phyloP scores from a whole-genome alignment of 2,329 filamentous ascomycete species.

The Colletotrichum tropicicola region DNA sequence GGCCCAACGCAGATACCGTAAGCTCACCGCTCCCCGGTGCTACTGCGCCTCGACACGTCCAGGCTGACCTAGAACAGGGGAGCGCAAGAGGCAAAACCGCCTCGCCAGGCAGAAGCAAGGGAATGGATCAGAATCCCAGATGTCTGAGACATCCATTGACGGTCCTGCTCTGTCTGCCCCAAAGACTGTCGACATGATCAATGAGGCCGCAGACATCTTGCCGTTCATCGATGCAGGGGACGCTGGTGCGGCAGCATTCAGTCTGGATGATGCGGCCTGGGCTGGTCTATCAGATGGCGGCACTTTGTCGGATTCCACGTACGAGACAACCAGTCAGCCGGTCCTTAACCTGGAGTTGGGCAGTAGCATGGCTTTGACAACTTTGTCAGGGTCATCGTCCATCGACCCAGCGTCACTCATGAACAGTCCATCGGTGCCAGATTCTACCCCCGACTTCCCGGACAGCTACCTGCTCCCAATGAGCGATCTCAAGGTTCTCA shows the following conservation, averaged over 20 bases:
- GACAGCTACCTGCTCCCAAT: slow-evolving; percentile 60
- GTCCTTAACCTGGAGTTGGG: background rate
- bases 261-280: slow-evolving; percentile 4
- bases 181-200: background rate
- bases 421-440: slow-evolving; percentile 23
- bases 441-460: slow-evolving; percentile 39
- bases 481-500: slow-evolving; percentile 57
- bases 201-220: background rate
- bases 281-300: slow-evolving; percentile 5
- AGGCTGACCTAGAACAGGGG: slow-evolving; percentile 32
- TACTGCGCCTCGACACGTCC: background rate
- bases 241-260: slow-evolving; percentile 13
- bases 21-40: slow-evolving; percentile 20
- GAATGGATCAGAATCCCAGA: background rate
- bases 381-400: background rate
- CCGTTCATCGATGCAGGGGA: background rate
- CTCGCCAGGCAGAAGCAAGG: slow-evolving; percentile 10
- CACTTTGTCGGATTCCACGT: slow-evolving; percentile 4
- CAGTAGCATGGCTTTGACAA: background rate
- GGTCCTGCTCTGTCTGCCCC: background rate
- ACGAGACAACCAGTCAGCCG: background rate
- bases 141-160: slow-evolving; percentile 7
- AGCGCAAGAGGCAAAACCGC: slow-evolving; percentile 36
- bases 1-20: slow-evolving; percentile 63
- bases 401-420: slow-evolving; percentile 25